These are phyloP conservation scores for Blakeslea trispora DNA, from an alignment of 371 early-diverging fungal species.

Conservation along the genomic window DNA sequence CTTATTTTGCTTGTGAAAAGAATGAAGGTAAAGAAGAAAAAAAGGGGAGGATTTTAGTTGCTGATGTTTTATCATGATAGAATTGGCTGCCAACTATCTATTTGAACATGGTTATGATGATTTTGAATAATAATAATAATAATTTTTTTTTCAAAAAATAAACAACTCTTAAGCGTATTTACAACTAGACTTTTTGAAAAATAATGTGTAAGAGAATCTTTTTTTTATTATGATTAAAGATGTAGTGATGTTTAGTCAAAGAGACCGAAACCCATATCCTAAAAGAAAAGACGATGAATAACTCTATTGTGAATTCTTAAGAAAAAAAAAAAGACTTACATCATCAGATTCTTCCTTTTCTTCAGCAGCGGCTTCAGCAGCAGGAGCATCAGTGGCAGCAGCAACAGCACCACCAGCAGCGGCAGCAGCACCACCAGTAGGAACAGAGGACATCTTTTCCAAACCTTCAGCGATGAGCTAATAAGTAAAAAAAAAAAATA, in stretches of 20 bases:
- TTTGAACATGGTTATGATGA: constrained; percentile 76
- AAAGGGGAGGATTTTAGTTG: not conserved
- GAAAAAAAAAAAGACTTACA: constrained; percentile 25
- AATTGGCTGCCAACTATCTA: constrained; percentile 94
- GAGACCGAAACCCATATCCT: constrained; percentile 54
- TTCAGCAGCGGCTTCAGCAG: constrained; percentile 54
- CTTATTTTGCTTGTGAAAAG: constrained; percentile 96
- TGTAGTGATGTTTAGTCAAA: constrained; percentile 53
- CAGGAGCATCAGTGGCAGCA: constrained; percentile 52
- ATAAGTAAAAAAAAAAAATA: not conserved
- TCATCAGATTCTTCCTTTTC: constrained; percentile 91
- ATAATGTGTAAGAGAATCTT: too few relatives aligned
- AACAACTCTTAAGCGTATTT: too few relatives aligned
- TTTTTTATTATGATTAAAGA: too few relatives aligned
- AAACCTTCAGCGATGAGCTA: constrained; percentile 88
- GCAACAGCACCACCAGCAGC: constrained; percentile 60
- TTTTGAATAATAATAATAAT: constrained; percentile 32
- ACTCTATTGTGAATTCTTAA: not conserved
- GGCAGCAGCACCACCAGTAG: constrained; percentile 85
- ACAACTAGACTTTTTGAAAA: too few relatives aligned
- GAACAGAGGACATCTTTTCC: constrained; percentile 93
- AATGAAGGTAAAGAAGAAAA: constrained; percentile 70
- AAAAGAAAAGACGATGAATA: not conserved
- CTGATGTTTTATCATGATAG: constrained; percentile 25
- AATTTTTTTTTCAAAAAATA: too few relatives aligned